phyloP scores from a whole-genome alignment of 2,329 filamentous ascomycete genomes.

The Fusarium brevicatenulatum region DNA sequence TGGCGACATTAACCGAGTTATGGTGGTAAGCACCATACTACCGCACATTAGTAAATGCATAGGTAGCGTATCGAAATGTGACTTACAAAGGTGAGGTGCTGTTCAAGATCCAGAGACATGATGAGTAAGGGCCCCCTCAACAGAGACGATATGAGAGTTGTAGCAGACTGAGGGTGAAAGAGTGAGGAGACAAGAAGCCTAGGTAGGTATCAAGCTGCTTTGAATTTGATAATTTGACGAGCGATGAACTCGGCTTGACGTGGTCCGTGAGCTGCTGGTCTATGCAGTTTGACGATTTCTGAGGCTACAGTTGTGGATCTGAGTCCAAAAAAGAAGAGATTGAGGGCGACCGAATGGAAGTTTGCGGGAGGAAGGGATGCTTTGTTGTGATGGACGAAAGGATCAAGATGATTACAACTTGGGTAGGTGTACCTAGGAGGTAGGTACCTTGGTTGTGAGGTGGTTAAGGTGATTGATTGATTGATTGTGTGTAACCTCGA shows the following conservation, averaged over 20 bases:
- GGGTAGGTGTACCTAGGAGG: neutral
- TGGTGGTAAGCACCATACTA: slow-evolving; percentile 89
- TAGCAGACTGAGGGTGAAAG: neutral
- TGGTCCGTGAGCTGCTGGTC: slow-evolving; percentile 20
- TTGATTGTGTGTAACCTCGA: neutral
- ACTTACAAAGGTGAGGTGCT: slow-evolving; percentile 83
- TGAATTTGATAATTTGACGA: slow-evolving; percentile 16
- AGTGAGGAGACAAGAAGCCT: slow-evolving; percentile 19
- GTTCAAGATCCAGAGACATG: slow-evolving; percentile 82
- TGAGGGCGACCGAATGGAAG: neutral
- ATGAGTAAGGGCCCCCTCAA: slow-evolving; percentile 27
- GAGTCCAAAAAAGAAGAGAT: neutral
- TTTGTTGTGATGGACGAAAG: slow-evolving; percentile 26
- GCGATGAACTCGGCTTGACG: slow-evolving; percentile 6
- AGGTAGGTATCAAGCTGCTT: slow-evolving; percentile 8
- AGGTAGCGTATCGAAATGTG: neutral
- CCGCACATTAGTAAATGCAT: slow-evolving; percentile 16
- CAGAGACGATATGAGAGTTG: slow-evolving; percentile 12
- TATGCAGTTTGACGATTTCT: slow-evolving; percentile 15
- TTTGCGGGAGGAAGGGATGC: neutral
- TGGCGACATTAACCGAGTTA: slow-evolving; percentile 78
- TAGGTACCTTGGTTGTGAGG: neutral
- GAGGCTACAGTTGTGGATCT: slow-evolving; percentile 29
- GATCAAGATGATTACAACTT: slow-evolving; percentile 25
- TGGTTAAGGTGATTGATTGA: neutral